These are phyloP conservation scores for Phoenix dactylifera DNA, from an alignment of 176 grass and related monocot genomes.

Conservation along the genomic window DNA sequence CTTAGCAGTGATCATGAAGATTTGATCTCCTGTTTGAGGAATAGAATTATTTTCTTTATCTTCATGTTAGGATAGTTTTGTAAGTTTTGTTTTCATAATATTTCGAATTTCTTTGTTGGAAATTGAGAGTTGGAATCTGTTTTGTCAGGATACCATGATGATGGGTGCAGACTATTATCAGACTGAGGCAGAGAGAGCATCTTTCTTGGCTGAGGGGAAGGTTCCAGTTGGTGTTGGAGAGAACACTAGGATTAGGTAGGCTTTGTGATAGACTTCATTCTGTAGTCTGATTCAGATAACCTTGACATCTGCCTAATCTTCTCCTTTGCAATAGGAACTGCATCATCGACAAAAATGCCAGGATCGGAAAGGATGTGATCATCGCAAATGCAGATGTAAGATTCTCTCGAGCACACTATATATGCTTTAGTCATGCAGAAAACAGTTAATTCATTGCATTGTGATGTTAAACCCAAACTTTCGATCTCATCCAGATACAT, in stretches of 20 bases:
- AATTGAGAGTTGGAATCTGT: neutral
- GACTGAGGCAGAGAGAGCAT: conserved; percentile 57
- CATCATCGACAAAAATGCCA: conserved; percentile 83
- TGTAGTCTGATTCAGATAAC: neutral
- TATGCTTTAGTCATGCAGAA: too few relatives aligned
- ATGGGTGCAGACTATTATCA: conserved; percentile 84
- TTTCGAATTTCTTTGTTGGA: too few relatives aligned
- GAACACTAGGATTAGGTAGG: conserved; percentile 58
- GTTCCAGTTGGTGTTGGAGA: conserved; percentile 69
- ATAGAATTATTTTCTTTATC: too few relatives aligned
- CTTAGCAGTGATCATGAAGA: too few relatives aligned
- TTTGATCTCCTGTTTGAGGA: too few relatives aligned
- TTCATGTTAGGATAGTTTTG: too few relatives aligned
- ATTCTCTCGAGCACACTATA: too few relatives aligned
- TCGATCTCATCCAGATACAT: too few relatives aligned
- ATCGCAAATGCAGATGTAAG: conserved; percentile 57
- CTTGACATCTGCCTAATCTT: conserved; percentile 4
- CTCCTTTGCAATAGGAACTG: conserved; percentile 35
- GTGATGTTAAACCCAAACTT: too few relatives aligned
- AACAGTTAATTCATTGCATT: too few relatives aligned
- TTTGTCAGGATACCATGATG: conserved; percentile 71
- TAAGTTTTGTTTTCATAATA: too few relatives aligned
- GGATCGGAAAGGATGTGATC: conserved; percentile 66
- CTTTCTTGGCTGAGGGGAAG: conserved; percentile 40
- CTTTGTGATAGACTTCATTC: conserved; percentile 2